phyloP scores from a whole-genome alignment of 164 flowering plant genomes.

The Magnolia kwangsiensis region DNA sequence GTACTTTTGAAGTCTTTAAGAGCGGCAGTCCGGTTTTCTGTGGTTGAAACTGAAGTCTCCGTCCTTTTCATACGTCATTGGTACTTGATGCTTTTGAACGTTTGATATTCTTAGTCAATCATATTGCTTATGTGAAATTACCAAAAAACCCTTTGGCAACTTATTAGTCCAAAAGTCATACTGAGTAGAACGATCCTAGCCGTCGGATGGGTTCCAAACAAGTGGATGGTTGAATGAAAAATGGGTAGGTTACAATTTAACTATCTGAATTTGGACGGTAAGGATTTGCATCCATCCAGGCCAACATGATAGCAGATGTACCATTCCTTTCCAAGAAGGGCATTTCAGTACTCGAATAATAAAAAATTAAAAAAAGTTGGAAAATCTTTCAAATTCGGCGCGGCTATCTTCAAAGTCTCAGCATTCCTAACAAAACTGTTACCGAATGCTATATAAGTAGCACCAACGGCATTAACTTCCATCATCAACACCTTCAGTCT shows the following conservation, averaged over 20 bases:
- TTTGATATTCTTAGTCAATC: neutral
- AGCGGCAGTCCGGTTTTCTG: neutral
- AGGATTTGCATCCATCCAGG: too few species aligned
- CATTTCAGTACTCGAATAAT: neutral
- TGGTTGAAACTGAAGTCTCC: neutral
- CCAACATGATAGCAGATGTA: too few species aligned
- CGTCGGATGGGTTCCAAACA: neutral
- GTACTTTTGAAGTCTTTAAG: neutral
- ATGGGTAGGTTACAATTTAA: neutral
- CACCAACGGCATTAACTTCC: slow-evolving; percentile 1
- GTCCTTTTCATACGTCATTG: neutral
- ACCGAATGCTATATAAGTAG: neutral
- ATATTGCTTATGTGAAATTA: neutral
- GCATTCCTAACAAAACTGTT: neutral
- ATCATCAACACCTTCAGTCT: neutral
- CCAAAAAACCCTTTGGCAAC: neutral
- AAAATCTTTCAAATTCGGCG: neutral
- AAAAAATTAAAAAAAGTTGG: neutral
- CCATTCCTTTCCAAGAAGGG: neutral
- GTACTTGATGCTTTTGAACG: neutral
- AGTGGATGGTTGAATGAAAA: neutral
- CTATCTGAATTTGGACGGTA: too few species aligned
- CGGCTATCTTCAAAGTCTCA: neutral
- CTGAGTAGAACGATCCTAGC: too few species aligned
- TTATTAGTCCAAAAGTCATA: neutral